Evolutionary conservation across 768 basidiomycete genomes (phyloP).

Genomic region (Phanerochaete sordida): DNA sequence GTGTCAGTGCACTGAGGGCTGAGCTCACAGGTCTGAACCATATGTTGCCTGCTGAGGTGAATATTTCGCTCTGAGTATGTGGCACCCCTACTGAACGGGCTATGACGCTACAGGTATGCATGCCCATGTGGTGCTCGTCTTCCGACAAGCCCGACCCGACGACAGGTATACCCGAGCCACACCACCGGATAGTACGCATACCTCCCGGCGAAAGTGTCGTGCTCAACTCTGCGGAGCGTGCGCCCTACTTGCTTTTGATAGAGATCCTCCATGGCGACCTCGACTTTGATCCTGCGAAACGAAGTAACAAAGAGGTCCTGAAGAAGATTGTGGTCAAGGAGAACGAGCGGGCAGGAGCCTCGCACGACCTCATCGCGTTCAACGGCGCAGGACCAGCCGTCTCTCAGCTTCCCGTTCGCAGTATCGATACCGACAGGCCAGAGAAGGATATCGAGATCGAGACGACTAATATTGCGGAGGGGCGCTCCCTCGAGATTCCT

Average conservation of each 20-base stretch:
- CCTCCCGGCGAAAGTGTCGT: slow-evolving; percentile 98
- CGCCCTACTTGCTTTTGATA: slow-evolving; percentile 88
- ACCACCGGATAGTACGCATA: slow-evolving; percentile 95
- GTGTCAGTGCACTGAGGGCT: slow-evolving; percentile 93
- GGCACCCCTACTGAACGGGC: not conserved
- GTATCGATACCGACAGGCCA: slow-evolving; percentile 7
- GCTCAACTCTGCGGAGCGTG: slow-evolving; percentile 94
- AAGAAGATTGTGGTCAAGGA: slow-evolving; percentile 73
- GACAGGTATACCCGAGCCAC: slow-evolving; percentile 51
- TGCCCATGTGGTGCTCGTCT: slow-evolving; percentile 84
- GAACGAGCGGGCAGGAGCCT: slow-evolving; percentile 53
- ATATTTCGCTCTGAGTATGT: not conserved
- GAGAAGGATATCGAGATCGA: slow-evolving; percentile 25
- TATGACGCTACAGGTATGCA: slow-evolving; percentile 56
- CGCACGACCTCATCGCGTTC: slow-evolving; percentile 45
- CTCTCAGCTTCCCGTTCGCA: not conserved
- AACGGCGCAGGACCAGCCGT: slow-evolving; percentile 10
- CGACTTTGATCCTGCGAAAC: slow-evolving; percentile 84
- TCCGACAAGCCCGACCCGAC: slow-evolving; percentile 50
- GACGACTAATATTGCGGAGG: slow-evolving; percentile 14
- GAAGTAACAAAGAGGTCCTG: slow-evolving; percentile 83
- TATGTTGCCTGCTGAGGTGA: slow-evolving; percentile 91
- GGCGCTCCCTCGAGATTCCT: not conserved
- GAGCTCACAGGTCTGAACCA: slow-evolving; percentile 96
- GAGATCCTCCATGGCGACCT: slow-evolving; percentile 90